Base-by-base conservation (phyloP, 2,329 filamentous ascomycete genomes). In the Pestalotiopsis sp. region DNA sequence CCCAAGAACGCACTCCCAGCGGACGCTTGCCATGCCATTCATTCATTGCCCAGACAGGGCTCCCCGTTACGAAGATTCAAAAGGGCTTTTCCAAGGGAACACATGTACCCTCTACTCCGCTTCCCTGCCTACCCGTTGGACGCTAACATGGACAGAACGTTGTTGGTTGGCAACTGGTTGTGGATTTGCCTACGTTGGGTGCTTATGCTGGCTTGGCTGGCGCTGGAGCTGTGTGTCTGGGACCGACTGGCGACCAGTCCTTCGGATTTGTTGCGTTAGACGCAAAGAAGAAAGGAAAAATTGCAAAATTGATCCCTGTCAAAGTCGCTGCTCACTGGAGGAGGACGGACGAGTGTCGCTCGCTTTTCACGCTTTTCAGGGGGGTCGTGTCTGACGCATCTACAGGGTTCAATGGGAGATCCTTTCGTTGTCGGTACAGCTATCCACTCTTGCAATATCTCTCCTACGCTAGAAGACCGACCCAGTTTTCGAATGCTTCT, bases 401-500 rank as follows among this genome's bases (percentile, higher is more conserved):
- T 71, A 65, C 70, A 73, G 70, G 72, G 74, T 69, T 71, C 68
- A 68, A 70, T 69, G 72, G 74, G 72, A 76, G 74, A 77, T 75
- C 75, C 72, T 73, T 74, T 73, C 67, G 70, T 60, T 63, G 70
- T 70, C 63, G 68, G 68, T 69, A 68, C 66, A 41, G 52, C 68
- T 68, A 73, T 67, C 73, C 74, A 74, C 75, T 73, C 71, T 71
- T 71, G 73, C 71, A 73, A 75, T 74, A 75, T 77, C 73, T 73
- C 77, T 73, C 74, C 76, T 74, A 71, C 76, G 73, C 77, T 78
- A 77, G 73, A 61, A 68, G 57, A 68, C 69, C 71, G 71, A 71
- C 31, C 45, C 7, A 52, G 9, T 52, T 73, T 74, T 78, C 73
- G 76, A 78, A 77, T 73, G 77, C 76, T 79, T 78, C 77, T 78